Percentiles rank a stretch among this genome's conserved stretches.
phyloP scores from a whole-genome alignment of 805 yeast species.

The Myxozyma monticola region DNA sequence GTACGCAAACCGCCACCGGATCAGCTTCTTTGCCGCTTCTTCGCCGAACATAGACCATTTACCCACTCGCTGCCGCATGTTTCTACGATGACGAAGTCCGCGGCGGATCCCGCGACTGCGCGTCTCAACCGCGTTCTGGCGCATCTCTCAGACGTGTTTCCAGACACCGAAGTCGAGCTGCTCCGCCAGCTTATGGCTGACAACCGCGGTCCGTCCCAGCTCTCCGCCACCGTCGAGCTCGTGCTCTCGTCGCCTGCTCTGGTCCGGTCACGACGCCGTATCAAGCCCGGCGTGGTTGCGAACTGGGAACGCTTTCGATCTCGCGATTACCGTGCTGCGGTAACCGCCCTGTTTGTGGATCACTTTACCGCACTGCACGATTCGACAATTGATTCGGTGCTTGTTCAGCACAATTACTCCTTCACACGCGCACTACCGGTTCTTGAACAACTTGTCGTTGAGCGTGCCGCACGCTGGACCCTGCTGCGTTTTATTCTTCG shows the following conservation, averaged over 20 bases:
- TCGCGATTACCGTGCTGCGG: slow-evolving; percentile 20
- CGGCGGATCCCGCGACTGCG: too few relatives aligned
- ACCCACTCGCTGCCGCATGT: too few relatives aligned
- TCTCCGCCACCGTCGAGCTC: slow-evolving; percentile 23
- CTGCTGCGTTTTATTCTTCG: slow-evolving; percentile 11
- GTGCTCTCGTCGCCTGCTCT: slow-evolving; percentile 19
- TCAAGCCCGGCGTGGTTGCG: slow-evolving; percentile 9
- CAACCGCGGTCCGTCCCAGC: slow-evolving; percentile 24
- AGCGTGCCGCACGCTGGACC: slow-evolving; percentile 17
- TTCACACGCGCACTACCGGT: slow-evolving; percentile 16
- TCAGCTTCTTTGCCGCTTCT: too few relatives aligned
- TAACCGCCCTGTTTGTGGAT: slow-evolving; percentile 2
- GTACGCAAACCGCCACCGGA: too few relatives aligned
- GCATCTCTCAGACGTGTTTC: slow-evolving; percentile 22
- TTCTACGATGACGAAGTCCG: too few relatives aligned
- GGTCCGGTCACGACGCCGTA: slow-evolving; percentile 12
- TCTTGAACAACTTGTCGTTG: slow-evolving; percentile 14
- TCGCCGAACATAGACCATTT: too few relatives aligned
- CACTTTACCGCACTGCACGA: slow-evolving; percentile 16
- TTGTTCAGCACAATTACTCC: slow-evolving; percentile 20
- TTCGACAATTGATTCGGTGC: slow-evolving; percentile 18
- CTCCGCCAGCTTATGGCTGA: slow-evolving; percentile 22
- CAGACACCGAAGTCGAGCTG: slow-evolving; percentile 26
- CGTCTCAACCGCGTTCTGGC: slow-evolving; percentile 17
- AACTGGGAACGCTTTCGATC: slow-evolving; percentile 25